These are phyloP conservation scores for Citrus medica DNA, from an alignment of 345 rosid species.

Conservation along the genomic window DNA sequence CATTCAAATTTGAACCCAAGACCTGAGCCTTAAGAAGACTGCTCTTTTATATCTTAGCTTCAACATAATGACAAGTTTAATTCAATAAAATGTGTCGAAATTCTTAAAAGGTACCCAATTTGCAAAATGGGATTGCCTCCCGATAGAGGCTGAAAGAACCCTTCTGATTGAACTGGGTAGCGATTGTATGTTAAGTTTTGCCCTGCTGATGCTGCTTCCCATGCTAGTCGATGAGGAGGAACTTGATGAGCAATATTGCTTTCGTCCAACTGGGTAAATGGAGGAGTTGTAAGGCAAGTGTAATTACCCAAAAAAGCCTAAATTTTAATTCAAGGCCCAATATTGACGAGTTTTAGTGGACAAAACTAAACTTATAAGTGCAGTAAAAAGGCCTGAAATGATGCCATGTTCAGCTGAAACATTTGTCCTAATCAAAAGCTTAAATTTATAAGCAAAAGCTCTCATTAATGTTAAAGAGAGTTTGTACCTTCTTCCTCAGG, in stretches of 20 bases:
- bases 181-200: constrained; percentile 21
- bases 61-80: too few species aligned
- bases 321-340: too few species aligned
- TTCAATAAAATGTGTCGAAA: too few species aligned
- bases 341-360: too few species aligned
- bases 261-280: constrained; percentile 44
- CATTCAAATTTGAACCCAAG: too few species aligned
- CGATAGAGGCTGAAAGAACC: constrained; percentile 37
- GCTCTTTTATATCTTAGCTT: too few species aligned
- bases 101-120: constrained; percentile 38
- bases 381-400: too few species aligned
- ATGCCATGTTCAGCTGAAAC: too few species aligned
- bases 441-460: too few species aligned
- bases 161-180: constrained; percentile 37
- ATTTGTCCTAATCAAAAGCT: too few species aligned
- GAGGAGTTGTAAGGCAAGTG: neutral
- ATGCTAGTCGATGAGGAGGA: constrained; percentile 37
- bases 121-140: constrained; percentile 34
- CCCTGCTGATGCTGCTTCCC: constrained; percentile 32
- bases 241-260: constrained; percentile 11
- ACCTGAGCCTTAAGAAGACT: too few species aligned
- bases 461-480: neutral
- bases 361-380: too few species aligned
- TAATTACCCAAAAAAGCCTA: neutral
- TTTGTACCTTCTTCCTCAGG: constrained; percentile 44